Evolutionary conservation across 495 filamentous ascomycete species (phyloP).

Genomic region (Penicillium robsamsonii): DNA sequence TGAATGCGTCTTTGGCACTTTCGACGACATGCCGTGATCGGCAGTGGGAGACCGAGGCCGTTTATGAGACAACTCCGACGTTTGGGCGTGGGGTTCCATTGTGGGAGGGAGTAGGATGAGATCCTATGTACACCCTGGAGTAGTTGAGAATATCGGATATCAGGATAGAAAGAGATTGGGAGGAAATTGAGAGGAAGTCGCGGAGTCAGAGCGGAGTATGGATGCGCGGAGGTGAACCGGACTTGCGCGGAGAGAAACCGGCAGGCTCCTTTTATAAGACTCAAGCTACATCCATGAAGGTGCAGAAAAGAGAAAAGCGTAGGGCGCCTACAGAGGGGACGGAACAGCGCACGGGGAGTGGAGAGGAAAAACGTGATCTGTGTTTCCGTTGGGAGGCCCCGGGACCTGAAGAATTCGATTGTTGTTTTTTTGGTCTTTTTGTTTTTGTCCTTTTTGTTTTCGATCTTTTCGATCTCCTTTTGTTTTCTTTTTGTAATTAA

Average conservation of each 20-base stretch:
- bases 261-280: not conserved
- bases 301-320: slow-evolving; percentile 10
- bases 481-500: not conserved
- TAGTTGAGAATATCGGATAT: not conserved
- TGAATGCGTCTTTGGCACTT: slow-evolving; percentile 52
- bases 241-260: slow-evolving; percentile 16
- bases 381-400: not conserved
- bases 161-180: slow-evolving; percentile 1
- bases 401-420: slow-evolving; percentile 3
- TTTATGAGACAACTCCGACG: slow-evolving; percentile 49
- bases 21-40: slow-evolving; percentile 48
- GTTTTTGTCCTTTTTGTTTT: no score
- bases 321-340: not conserved
- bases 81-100: slow-evolving; percentile 42
- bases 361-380: slow-evolving; percentile 16
- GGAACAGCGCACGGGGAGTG: slow-evolving; percentile 15
- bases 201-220: slow-evolving; percentile 13
- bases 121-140: not conserved
- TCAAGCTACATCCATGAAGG: slow-evolving; percentile 12
- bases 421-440: not conserved
- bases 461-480: no score
- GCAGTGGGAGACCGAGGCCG: slow-evolving; percentile 59
- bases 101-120: slow-evolving; percentile 13
- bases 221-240: slow-evolving; percentile 16
- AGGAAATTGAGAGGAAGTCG: not conserved